Evolutionary conservation across 2,329 filamentous ascomycete species (phyloP).

Genomic region (Hypoxylon sp.): DNA sequence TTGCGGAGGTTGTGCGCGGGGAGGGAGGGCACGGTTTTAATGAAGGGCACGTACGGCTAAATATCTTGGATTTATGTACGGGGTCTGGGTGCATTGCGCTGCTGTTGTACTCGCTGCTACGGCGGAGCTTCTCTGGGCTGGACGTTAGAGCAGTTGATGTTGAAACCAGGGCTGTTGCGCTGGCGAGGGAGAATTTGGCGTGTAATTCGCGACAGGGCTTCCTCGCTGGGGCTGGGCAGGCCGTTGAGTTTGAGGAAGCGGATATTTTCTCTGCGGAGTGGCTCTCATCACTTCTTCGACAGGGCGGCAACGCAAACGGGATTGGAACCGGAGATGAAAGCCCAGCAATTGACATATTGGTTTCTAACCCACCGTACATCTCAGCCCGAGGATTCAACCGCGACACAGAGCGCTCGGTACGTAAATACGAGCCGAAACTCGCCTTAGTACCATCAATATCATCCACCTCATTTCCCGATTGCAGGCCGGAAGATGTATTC

Average conservation of each 20-base stretch:
- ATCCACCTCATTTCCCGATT: slow-evolving; percentile 23
- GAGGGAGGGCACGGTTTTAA: slow-evolving; percentile 28
- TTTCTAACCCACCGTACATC: slow-evolving; percentile 94
- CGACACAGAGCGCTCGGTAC: slow-evolving; percentile 79
- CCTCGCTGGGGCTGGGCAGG: slow-evolving; percentile 35
- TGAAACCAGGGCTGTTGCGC: slow-evolving; percentile 71
- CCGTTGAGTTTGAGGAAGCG: slow-evolving; percentile 61
- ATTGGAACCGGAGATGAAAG: neutral
- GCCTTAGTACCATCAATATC: slow-evolving; percentile 74
- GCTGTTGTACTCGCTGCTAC: slow-evolving; percentile 75
- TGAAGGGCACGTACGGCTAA: slow-evolving; percentile 57
- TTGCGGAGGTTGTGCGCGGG: slow-evolving; percentile 56
- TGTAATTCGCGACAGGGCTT: slow-evolving; percentile 59
- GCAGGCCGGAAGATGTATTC: slow-evolving; percentile 67
- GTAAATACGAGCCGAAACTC: slow-evolving; percentile 82
- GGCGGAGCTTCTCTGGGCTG: slow-evolving; percentile 57
- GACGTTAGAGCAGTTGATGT: slow-evolving; percentile 80
- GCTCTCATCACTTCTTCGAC: slow-evolving; percentile 48
- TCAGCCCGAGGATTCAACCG: slow-evolving; percentile 72
- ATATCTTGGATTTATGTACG: slow-evolving; percentile 87
- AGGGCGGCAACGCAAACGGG: neutral
- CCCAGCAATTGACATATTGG: slow-evolving; percentile 74
- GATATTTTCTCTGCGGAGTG: slow-evolving; percentile 64
- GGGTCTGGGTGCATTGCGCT: slow-evolving; percentile 93
- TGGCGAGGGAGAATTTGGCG: slow-evolving; percentile 74